Evolutionary conservation across 2,329 filamentous ascomycete species (phyloP), one percentile per base, ranked within the genome.

Genomic region (Aspergillus luchuensis): DNA sequence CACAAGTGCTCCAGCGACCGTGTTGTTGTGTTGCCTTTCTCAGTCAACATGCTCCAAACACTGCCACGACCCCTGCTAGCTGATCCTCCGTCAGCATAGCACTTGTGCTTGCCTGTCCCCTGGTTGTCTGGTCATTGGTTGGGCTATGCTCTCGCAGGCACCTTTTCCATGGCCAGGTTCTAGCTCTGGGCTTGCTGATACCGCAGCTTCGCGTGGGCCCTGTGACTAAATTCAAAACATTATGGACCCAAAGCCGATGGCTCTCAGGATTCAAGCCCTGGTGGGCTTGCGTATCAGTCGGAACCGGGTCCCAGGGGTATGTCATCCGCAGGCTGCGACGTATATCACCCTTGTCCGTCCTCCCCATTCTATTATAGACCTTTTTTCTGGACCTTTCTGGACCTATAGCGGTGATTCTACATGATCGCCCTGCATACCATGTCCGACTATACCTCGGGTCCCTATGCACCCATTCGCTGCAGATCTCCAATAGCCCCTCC

Each of bases 301-400:
- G 7, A 25, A 8, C 21, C 41, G 53, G 41, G 39, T 30, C 39
- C 39, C 15, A 45, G 53, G 43, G 52, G 53, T 19, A 30, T 56
- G 21, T 45, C 53, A 33, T 56, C 53, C 43, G 53, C 15, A 41
- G 38, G 53, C 45, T 30, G 53, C 53, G 39, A 56, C 53, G 38
- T 56, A 56, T 56, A 56, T 56, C 53, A 56, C 28, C 53, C 43
- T 45, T 45, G 45, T 28, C 53, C 41, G 53, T 56, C 53, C 39
- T 25, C 39, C 38, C 28, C 8, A 15, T n/a, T 21, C 30, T 47
- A 45, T 45, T 56, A 56, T 47, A 38, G 52, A 25, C 39, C n/a
- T 33, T 55, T 43, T 17, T 43, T 56, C 43, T 56, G 21, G 23
- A 36, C 17, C 45, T 39, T 56, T 19, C 53, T 56, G 41, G 23